Base-by-base conservation (phyloP, 768 basidiomycete species). In the Pluteus cervinus region DNA sequence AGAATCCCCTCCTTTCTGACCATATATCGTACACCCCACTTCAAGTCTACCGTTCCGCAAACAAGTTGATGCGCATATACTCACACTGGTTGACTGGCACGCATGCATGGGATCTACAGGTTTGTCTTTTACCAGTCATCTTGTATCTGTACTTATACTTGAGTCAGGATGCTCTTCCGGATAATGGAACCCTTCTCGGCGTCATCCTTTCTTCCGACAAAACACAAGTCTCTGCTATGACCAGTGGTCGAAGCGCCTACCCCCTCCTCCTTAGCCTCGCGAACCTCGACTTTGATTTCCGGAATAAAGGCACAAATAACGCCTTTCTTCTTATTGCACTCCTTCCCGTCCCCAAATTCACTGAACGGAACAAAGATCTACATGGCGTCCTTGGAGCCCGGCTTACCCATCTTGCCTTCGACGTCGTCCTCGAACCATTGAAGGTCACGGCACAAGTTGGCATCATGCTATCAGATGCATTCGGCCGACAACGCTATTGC, bases 251-350 rank as follows among this genome's bases (percentile, higher is more conserved):
- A 23, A 42, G 47, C 3, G 61, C 57, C 24, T 58, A 65, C 24
- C 62, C 58, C 0, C 36, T 63, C 0, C 40, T 63, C 0, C 36
- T 64, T 7, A 55, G 41, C 1, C 29, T 63, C 5, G 57, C 58
- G 7, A 65, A 67, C 39, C 54, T 67, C 0, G 37, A 48, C 24
- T 44, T 50, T 22, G 50, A 48, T 1, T 45, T 61, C 22, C 46
- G 46, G 1, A 58, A 52, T 42, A 62, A 64, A 34, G 53, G 58
- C 0, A 54, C 53, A 2, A 54, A 53, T n/a, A 52, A 61, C 32
- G 29, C 44, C 0, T 66, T 52, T 17, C 38, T 50, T 1, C 40
- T 61, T 1, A 42, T 47, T 3, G 58, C 55, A 1, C 47, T 61
- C 4, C 46, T 63, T 1, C 62, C 61, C 2, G 52, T 63, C 6